These are phyloP conservation scores for Penicillium aurantiogriseum DNA, from an alignment of 2,329 filamentous ascomycete species.

Conservation along the genomic window DNA sequence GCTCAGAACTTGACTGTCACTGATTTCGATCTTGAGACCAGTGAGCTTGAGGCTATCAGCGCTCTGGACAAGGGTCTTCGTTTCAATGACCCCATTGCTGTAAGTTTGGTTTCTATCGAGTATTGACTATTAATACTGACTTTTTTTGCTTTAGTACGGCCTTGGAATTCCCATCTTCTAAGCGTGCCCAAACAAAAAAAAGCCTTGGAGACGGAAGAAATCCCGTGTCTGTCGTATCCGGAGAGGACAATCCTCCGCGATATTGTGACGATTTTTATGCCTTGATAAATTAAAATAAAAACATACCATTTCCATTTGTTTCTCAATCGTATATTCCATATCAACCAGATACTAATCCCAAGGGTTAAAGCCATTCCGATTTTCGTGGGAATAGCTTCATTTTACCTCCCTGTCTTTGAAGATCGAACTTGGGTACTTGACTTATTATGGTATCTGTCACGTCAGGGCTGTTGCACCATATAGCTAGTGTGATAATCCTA, in stretches of 20 bases:
- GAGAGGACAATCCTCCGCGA: neutral
- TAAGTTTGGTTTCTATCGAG: constrained; percentile 44
- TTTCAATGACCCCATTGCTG: constrained; percentile 74
- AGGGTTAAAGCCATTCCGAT: too few species aligned
- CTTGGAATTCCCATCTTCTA: constrained; percentile 55
- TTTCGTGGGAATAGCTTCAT: too few species aligned
- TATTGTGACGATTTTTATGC: constrained; percentile 9
- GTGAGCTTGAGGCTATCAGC: constrained; percentile 66
- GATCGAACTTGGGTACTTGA: too few species aligned
- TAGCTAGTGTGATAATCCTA: too few species aligned
- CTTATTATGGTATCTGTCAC: too few species aligned
- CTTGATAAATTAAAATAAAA: constrained; percentile 10
- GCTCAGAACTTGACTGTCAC: constrained; percentile 56
- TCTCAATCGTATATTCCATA: neutral
- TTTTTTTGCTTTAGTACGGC: constrained; percentile 45
- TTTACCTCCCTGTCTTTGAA: too few species aligned
- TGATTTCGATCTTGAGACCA: constrained; percentile 63
- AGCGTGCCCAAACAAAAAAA: constrained; percentile 3
- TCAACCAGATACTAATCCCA: neutral
- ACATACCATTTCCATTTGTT: neutral
- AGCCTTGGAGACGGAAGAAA: constrained; percentile 5
- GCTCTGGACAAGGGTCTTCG: constrained; percentile 64
- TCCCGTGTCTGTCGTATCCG: constrained; percentile 3
- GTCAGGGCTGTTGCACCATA: too few species aligned
- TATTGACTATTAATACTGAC: neutral